Evolutionary conservation across 495 filamentous ascomycete species (phyloP).

Genomic region (Neurospora sublineolata): DNA sequence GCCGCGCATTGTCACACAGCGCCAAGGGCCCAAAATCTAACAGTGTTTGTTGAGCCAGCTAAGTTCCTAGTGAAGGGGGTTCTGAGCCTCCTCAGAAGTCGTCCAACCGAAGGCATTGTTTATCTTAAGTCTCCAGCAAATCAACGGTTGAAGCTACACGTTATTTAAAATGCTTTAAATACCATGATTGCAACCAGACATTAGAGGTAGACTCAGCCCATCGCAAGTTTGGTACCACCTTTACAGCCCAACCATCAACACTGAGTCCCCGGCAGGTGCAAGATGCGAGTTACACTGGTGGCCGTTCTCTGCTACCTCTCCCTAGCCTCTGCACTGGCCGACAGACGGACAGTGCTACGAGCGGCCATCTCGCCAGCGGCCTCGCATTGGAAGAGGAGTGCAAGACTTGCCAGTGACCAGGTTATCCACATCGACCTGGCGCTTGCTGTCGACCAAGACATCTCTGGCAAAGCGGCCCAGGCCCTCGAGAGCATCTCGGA

Average conservation of each 20-base stretch:
- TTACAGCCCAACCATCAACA: background rate
- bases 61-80: background rate
- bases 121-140: background rate
- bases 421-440: background rate
- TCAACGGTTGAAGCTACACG: background rate
- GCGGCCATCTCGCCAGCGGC: background rate
- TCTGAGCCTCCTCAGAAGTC: background rate
- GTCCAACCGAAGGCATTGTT: background rate
- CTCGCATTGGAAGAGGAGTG: background rate
- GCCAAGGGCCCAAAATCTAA: background rate
- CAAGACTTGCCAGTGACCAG: background rate
- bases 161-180: background rate
- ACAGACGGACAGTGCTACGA: background rate
- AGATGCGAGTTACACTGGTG: background rate
- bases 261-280: background rate
- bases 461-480: background rate
- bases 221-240: background rate
- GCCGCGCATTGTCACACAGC: too few relatives aligned
- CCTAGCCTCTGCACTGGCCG: background rate
- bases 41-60: background rate
- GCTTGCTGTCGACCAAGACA: background rate
- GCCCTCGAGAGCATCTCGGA: conserved; percentile 10
- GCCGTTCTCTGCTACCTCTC: background rate
- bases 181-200: background rate
- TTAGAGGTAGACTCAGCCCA: background rate